Conservation (phyloP, 495 filamentous ascomycete genomes). For the Apodospora peruviana region DNA sequence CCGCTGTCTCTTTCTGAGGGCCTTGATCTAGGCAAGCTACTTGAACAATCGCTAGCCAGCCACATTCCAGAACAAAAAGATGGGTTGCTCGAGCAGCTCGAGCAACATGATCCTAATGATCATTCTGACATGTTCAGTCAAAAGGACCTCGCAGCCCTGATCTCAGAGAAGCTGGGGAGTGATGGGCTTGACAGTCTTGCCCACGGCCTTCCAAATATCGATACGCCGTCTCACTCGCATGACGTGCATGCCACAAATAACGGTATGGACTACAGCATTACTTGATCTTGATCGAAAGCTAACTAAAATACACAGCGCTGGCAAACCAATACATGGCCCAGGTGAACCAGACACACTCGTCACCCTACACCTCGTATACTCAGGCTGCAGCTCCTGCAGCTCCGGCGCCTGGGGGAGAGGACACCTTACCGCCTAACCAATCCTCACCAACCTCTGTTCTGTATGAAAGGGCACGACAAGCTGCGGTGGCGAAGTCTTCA, state of each 20-base stretch:
- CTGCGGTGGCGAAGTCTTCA: constrained; percentile 73
- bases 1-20: constrained; percentile 2
- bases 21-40: constrained; percentile 17
- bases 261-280: constrained; percentile 6
- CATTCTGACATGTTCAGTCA: constrained; percentile 5
- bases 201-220: constrained; percentile 13
- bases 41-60: constrained; percentile 20
- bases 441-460: constrained; percentile 71
- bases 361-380: constrained; percentile 17
- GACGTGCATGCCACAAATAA: constrained; percentile 1
- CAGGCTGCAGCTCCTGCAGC: constrained; percentile 4
- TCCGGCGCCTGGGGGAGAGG: constrained; percentile 4
- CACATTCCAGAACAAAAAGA: constrained; percentile 9
- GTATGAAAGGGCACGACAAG: constrained; percentile 77
- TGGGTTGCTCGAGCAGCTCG: constrained; percentile 1
- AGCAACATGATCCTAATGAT: constrained; percentile 4
- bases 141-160: constrained; percentile 20
- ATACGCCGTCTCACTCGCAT: constrained; percentile 5
- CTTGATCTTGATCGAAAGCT: background rate
- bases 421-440: constrained; percentile 58
- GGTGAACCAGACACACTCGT: constrained; percentile 9
- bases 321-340: constrained; percentile 7
- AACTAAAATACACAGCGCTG: too few species aligned
- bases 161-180: constrained; percentile 19
- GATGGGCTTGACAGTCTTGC: constrained; percentile 4